A percentile compares a stretch with the other conserved stretches of the same genome.
Evolutionary conservation across 345 rosid genomes (phyloP).

Genomic region (Syzygium aromaticum): DNA sequence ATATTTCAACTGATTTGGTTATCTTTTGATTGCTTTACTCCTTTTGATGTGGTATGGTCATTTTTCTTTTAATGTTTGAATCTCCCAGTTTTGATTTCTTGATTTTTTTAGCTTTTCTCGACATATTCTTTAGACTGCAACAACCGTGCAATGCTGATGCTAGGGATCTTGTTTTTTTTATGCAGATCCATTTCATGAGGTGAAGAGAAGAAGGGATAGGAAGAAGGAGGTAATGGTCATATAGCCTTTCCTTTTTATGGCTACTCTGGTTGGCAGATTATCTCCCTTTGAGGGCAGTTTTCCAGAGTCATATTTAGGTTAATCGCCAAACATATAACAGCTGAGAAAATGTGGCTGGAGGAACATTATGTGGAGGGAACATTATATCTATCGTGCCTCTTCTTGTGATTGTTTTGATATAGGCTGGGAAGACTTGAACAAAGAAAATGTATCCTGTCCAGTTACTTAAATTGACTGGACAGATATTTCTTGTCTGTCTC

Average conservation of each 20-base stretch:
- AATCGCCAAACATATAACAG: not conserved
- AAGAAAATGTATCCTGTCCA: not conserved
- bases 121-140: not conserved
- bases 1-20: not conserved
- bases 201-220: slow-evolving; percentile 64
- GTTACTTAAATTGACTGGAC: not conserved
- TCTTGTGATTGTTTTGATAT: not conserved
- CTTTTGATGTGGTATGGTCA: not conserved
- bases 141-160: not conserved
- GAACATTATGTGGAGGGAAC: not conserved
- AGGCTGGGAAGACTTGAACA: not conserved
- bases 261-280: not conserved
- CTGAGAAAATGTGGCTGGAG: not conserved
- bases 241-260: not conserved
- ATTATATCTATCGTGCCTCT: not conserved
- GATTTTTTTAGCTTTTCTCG: not conserved
- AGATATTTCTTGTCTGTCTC: not conserved
- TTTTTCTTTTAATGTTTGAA: not conserved
- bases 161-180: not conserved
- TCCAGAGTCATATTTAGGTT: not conserved
- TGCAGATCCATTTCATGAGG: slow-evolving; percentile 80
- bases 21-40: not conserved
- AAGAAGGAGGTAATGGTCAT: slow-evolving; percentile 61
- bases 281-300: not conserved
- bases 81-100: not conserved